Base-by-base conservation (phyloP, 2,329 filamentous ascomycete species). In the Cyclaneusma minus region DNA sequence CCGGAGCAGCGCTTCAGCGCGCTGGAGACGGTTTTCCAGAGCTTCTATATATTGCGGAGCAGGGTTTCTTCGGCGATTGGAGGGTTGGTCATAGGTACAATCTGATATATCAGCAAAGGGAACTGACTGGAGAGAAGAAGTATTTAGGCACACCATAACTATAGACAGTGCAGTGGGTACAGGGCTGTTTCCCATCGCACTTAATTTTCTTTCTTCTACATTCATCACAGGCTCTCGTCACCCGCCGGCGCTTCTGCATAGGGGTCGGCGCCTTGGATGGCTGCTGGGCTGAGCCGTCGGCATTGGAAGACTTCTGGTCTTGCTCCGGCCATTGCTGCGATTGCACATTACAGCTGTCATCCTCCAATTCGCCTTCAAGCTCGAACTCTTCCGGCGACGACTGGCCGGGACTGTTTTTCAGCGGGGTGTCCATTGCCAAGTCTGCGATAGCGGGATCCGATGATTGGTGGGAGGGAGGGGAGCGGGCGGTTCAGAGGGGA, bases 201-300 rank as follows among this genome's bases (percentile, higher is more conserved):
- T 95, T 95, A 55, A 95, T 89, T 64, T 87, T 93, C 55, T 82
- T 85, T 58, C 92, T 93, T 42, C 85, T 68, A 50, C 87, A 95
- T 84, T 68, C 64, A 37, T 69, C 65, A 44, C 65, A 69, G 28
- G 64, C 65, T 42, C 65, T 51, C 14, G 57, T 58, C 25, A 66
- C 61, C 28, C 62, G 51, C 28, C 60, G 50, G 26, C 61, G 44
- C 42, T 64, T 64, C 37, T 64, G 60, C 40, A 79, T 60, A 9
- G 76, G 77, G 12, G 33, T 30, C 16, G 37, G 22, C 10, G 31
- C 16, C 7, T 35, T 35, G 13, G 32, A 45, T 21, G 18, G 25
- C 9, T 13, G 27, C 17, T 5, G 16, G 22, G 22, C 25, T 28
- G 21, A 20, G 12, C 9, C 14, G 6, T 13, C 18, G 9, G 7